Conservation (phyloP, 495 filamentous ascomycete species). For the Aspergillus olivimuriae region DNA sequence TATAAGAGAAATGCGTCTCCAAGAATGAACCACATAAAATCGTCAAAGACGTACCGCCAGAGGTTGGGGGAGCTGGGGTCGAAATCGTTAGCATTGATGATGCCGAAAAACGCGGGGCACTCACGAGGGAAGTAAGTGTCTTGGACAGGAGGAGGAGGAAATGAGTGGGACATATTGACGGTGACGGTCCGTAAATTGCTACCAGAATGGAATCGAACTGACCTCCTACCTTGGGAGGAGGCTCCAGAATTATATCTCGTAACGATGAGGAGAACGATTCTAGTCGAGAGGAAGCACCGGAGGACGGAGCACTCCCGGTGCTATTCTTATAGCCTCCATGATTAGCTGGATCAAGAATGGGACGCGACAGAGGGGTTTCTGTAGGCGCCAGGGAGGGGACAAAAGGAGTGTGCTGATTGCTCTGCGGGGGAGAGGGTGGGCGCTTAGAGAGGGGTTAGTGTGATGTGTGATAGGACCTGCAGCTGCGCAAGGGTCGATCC, state of each 20-base stretch:
- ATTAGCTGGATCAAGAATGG: no score
- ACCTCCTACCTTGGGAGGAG: no score
- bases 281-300: no score
- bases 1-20: neutral
- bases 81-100: neutral
- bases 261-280: no score
- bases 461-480: constrained; percentile 6
- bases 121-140: constrained; percentile 12
- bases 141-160: constrained; percentile 12
- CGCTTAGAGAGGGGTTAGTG: constrained; percentile 3
- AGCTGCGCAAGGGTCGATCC: no score
- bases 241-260: no score
- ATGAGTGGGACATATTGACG: constrained; percentile 1
- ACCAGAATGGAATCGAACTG: no score
- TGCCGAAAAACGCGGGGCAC: neutral
- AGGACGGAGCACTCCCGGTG: no score
- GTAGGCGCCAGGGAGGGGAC: constrained; percentile 3
- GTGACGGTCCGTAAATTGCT: neutral
- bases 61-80: constrained; percentile 11
- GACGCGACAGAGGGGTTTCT: neutral
- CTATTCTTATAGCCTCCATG: no score
- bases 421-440: neutral
- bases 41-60: neutral
- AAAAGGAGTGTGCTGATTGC: constrained; percentile 4
- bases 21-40: neutral